Evolutionary conservation across 495 filamentous ascomycete genomes (phyloP).

Genomic region (Chaetomium tenue): DNA sequence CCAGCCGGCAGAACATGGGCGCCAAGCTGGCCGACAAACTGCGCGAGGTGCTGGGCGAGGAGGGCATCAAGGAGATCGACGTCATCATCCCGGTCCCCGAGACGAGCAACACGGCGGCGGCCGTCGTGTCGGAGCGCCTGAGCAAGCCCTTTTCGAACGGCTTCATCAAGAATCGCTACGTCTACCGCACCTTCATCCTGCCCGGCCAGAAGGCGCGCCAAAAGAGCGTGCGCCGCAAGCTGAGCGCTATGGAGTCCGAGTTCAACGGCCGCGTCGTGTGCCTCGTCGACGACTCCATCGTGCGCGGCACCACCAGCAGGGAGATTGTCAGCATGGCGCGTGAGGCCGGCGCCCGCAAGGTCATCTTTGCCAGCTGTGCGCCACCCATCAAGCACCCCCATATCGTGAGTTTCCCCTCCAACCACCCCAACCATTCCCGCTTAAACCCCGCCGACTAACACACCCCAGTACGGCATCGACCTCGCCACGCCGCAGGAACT

Average conservation of each 20-base stretch:
- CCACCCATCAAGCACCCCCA: constrained; percentile 73
- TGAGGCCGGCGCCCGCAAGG: constrained; percentile 85
- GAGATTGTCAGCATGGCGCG: constrained; percentile 94
- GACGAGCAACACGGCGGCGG: constrained; percentile 70
- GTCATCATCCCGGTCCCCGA: constrained; percentile 52
- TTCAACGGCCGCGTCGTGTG: constrained; percentile 82
- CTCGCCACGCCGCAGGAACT: constrained; percentile 79
- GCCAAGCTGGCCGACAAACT: constrained; percentile 80
- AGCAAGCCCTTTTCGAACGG: constrained; percentile 72
- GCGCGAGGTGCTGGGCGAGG: constrained; percentile 65
- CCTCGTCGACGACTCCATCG: constrained; percentile 90
- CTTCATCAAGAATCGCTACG: constrained; percentile 92
- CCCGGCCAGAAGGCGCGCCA: constrained; percentile 81
- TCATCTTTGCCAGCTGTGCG: constrained; percentile 85
- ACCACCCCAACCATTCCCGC: not conserved
- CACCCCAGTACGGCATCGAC: constrained; percentile 74
- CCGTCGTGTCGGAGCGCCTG: constrained; percentile 71
- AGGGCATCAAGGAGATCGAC: constrained; percentile 80
- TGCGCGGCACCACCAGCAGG: constrained; percentile 83
- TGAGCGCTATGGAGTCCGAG: constrained; percentile 83
- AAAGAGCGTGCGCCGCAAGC: constrained; percentile 72
- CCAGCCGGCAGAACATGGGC: constrained; percentile 89
- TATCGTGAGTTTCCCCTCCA: constrained; percentile 34
- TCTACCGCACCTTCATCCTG: constrained; percentile 96
- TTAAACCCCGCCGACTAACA: too few relatives aligned